Evolutionary conservation across 208 protist genomes (phyloP).

Genomic region (Trypanosoma brucei): DNA sequence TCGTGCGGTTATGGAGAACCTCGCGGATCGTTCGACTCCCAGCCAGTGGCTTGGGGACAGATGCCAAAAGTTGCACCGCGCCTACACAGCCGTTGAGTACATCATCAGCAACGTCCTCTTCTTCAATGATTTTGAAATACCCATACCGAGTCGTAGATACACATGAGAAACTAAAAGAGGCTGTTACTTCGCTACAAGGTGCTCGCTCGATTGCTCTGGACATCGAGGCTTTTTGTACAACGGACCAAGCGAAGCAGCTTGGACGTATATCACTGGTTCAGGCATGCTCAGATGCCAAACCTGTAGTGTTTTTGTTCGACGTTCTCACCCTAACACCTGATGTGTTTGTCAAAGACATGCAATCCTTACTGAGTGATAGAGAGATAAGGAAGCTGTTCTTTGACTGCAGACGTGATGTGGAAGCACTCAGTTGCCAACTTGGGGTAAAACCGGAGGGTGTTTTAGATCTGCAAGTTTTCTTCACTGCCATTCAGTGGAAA

Average conservation of each 20-base stretch:
- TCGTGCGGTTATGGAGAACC: conserved; percentile 1
- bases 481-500: conserved; percentile 82
- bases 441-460: conserved; percentile 47
- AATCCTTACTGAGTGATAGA: conserved; percentile 33
- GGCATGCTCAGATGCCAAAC: conserved; percentile 46
- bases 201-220: conserved; percentile 68
- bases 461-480: conserved; percentile 83
- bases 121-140: conserved; percentile 39
- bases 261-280: conserved; percentile 83
- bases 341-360: conserved; percentile 29
- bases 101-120: conserved; percentile 4
- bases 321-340: conserved; percentile 53
- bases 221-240: conserved; percentile 82
- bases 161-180: conserved; percentile 25
- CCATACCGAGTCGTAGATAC: conserved; percentile 70
- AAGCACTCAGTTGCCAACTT: conserved; percentile 81
- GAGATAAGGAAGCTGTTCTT: conserved; percentile 78
- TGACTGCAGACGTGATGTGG: conserved; percentile 87
- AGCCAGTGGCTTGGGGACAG: not conserved
- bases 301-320: conserved; percentile 81
- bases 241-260: conserved; percentile 48
- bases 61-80: not conserved
- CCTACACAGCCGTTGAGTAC: not conserved
- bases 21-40: conserved; percentile 1
- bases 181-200: conserved; percentile 28